These are phyloP conservation scores for Botrytis cinerea DNA, from an alignment of 2,329 filamentous ascomycete genomes.

Conservation along the genomic window DNA sequence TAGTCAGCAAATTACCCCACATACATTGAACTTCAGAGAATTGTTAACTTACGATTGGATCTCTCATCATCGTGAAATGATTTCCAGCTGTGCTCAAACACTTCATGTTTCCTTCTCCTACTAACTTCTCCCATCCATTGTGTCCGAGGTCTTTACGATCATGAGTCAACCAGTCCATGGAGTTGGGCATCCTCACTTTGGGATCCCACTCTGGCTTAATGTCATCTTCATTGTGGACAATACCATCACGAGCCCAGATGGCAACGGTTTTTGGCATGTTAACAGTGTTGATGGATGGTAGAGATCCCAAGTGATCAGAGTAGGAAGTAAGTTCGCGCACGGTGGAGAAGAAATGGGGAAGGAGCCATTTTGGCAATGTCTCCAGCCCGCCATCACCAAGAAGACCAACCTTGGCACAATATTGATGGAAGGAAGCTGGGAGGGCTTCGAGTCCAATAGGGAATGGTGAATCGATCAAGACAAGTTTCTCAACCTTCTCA, in stretches of 20 bases:
- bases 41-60: constrained; percentile 30
- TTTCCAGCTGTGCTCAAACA: constrained; percentile 29
- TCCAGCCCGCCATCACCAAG: constrained; percentile 55
- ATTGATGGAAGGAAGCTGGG: constrained; percentile 53
- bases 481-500: constrained; percentile 58
- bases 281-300: constrained; percentile 53
- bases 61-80: constrained; percentile 36
- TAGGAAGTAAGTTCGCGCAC: constrained; percentile 57
- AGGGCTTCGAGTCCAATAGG: constrained; percentile 67
- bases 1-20: constrained; percentile 16
- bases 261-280: constrained; percentile 61
- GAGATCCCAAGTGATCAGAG: constrained; percentile 66
- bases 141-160: constrained; percentile 70
- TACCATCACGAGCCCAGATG: constrained; percentile 73
- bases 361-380: constrained; percentile 62
- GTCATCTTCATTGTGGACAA: constrained; percentile 62
- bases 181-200: constrained; percentile 48
- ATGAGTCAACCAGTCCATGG: constrained; percentile 67
- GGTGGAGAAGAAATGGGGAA: constrained; percentile 67
- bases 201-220: constrained; percentile 62
- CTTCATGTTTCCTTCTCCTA: constrained; percentile 29
- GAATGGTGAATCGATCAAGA: constrained; percentile 66
- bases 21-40: background rate
- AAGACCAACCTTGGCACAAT: constrained; percentile 71
- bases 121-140: constrained; percentile 59